Percentiles rank a stretch among this genome's conserved stretches.
Evolutionary conservation across 148 eudicot genomes (phyloP).

Genomic region (Nepenthes gracilis): DNA sequence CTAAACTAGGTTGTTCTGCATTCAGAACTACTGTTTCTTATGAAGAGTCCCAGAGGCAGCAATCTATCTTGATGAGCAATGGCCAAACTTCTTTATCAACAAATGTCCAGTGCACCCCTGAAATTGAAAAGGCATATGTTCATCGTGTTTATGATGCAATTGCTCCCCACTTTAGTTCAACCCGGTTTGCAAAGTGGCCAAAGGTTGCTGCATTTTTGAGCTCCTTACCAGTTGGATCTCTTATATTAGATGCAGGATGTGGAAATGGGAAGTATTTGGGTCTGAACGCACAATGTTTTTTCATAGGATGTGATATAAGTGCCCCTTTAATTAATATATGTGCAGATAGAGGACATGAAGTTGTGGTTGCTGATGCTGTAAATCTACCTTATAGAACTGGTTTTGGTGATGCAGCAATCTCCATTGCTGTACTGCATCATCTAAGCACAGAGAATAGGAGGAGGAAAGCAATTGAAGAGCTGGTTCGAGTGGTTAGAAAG

Average conservation of each 20-base stretch:
- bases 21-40: slow-evolving; percentile 10
- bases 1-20: slow-evolving; percentile 18
- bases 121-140: slow-evolving; percentile 86
- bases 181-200: slow-evolving; percentile 97
- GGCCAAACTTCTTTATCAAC: slow-evolving; percentile 13
- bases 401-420: slow-evolving; percentile 89
- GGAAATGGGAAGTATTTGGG: slow-evolving; percentile 98
- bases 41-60: slow-evolving; percentile 12
- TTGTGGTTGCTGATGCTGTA: slow-evolving; percentile 87
- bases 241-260: slow-evolving; percentile 87
- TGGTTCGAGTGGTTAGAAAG: slow-evolving; percentile 75
- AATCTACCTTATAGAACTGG: slow-evolving; percentile 74
- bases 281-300: slow-evolving; percentile 54
- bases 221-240: slow-evolving; percentile 66
- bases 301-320: slow-evolving; percentile 89
- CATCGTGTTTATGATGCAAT: slow-evolving; percentile 96
- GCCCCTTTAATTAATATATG: slow-evolving; percentile 67
- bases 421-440: slow-evolving; percentile 94
- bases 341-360: slow-evolving; percentile 77
- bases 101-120: slow-evolving; percentile 58
- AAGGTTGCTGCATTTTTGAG: slow-evolving; percentile 75
- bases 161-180: slow-evolving; percentile 93
- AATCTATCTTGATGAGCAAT: slow-evolving; percentile 8
- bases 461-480: slow-evolving; percentile 78
- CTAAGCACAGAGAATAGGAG: slow-evolving; percentile 72